These are phyloP conservation scores for Ogataea methanolica DNA, from an alignment of 805 yeast species.

Conservation along the genomic window DNA sequence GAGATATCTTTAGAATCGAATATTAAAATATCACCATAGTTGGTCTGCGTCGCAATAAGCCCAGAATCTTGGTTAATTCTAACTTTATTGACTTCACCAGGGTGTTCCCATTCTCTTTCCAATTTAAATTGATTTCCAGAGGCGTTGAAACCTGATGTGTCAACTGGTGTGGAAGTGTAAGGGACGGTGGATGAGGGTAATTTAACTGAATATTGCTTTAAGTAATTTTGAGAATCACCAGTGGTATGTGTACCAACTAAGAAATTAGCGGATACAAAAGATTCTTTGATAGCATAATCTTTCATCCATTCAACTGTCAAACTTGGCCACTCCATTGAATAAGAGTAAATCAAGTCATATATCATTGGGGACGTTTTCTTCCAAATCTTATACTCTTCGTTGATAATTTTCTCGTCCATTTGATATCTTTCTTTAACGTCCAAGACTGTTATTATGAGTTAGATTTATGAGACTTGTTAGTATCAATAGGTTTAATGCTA, in stretches of 20 bases:
- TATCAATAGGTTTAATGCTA: conserved; percentile 6
- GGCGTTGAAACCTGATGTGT: conserved; percentile 14
- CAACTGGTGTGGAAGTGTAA: conserved; percentile 16
- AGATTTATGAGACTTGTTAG: background rate
- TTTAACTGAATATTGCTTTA: conserved; percentile 40
- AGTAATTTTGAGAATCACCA: conserved; percentile 35
- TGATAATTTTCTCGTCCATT: conserved; percentile 55
- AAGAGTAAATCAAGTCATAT: conserved; percentile 69
- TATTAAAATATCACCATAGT: conserved; percentile 44
- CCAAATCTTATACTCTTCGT: conserved; percentile 81
- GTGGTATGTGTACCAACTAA: conserved; percentile 46
- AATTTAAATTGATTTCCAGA: conserved; percentile 38
- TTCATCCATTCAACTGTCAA: conserved; percentile 68
- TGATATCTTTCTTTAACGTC: conserved; percentile 38
- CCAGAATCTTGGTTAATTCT: conserved; percentile 47
- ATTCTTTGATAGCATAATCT: conserved; percentile 21
- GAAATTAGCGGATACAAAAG: conserved; percentile 25
- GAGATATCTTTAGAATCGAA: conserved; percentile 30
- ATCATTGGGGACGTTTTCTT: conserved; percentile 77
- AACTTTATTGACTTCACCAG: conserved; percentile 63
- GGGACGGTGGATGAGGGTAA: conserved; percentile 49
- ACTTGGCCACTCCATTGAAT: conserved; percentile 66
- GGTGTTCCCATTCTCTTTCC: conserved; percentile 51
- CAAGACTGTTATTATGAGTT: conserved; percentile 8
- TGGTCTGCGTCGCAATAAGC: conserved; percentile 51